Base-by-base conservation (phyloP, 2,329 filamentous ascomycete species). In the Fusarium haematococcum region DNA sequence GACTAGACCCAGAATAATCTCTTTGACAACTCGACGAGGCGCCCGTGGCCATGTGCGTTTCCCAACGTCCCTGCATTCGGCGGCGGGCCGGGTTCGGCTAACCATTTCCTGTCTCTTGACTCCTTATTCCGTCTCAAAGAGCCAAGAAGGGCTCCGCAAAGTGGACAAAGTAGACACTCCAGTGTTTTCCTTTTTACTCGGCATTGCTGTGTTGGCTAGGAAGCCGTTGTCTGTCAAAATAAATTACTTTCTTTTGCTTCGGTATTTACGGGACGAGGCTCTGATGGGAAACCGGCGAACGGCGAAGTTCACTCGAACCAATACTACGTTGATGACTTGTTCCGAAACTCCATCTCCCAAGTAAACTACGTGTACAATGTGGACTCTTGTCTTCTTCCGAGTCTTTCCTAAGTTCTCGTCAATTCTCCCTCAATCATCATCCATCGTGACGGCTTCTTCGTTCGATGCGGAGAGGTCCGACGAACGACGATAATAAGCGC, bases 41-140 rank as follows among this genome's bases (percentile, higher is more conserved):
- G 57, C 68, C 32, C 48, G 48, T 52, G 13, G 67, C 71, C 71
- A 74, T 74, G 69, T 74, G 69, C 64, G 39, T 63, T 65, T 69
- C 39, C n/a, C 63, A 68, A 75, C 76, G 76, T 74, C 76, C 68
- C 63, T 78, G 76, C 76, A 77, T 52, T 52, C 25, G 48, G 72
- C 74, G 52, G 68, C 76, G 73, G 74, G 57, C 67, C 74, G 74
- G 27, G 57, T 57, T 39, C 72, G 71, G 75, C 66, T 75, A 74
- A 63, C 68, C 52, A 56, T 74, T 73, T 73, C 70, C 71, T 23
- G 5, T 30, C 3, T 14, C 14, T 48, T 48, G 32, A 56, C 59
- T 70, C 52, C 62, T 57, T 68, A 45, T 57, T 52, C 27, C 25
- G 48, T 52, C 48, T 20, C 13, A 8, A 41, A 27, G 23, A 27